Evolutionary conservation across 1,139 yeast genomes (phyloP).

Genomic region (Saccharomyces hybrid): DNA sequence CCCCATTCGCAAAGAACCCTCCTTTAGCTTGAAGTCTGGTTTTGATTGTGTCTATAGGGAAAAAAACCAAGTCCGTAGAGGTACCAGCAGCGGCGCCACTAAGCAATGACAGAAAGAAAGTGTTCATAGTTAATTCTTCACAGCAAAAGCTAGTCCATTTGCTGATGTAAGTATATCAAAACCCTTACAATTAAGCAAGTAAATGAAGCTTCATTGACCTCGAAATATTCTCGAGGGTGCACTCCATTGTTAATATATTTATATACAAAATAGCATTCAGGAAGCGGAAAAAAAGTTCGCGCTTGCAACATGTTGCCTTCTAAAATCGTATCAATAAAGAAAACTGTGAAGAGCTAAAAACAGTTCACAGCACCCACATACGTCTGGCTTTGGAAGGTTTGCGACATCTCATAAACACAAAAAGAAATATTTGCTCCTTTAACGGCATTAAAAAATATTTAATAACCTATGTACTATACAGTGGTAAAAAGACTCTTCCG

Average conservation of each 20-base stretch:
- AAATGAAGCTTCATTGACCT: not conserved
- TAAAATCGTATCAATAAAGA: not conserved
- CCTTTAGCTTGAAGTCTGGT: slow-evolving; percentile 93
- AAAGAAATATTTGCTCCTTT: not conserved
- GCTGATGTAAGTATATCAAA: not conserved
- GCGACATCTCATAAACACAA: not conserved
- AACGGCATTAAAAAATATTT: not conserved
- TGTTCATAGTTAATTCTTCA: not conserved
- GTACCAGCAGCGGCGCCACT: slow-evolving; percentile 97
- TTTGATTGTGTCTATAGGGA: slow-evolving; percentile 92
- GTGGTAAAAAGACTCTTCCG: not conserved
- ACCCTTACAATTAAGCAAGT: not conserved
- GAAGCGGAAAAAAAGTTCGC: not conserved
- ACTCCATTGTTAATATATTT: not conserved
- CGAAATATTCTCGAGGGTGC: not conserved
- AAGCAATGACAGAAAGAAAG: slow-evolving; percentile 27
- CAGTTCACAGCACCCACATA: not conserved
- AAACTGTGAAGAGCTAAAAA: not conserved
- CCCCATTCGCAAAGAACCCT: slow-evolving; percentile 88
- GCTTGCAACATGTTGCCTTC: not conserved
- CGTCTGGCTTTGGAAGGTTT: not conserved
- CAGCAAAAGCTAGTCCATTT: not conserved
- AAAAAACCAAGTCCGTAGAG: slow-evolving; percentile 85
- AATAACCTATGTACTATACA: slow-evolving; percentile 4
- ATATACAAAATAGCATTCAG: not conserved